These are phyloP conservation scores for Cercospora sojina DNA, from an alignment of 2,329 filamentous ascomycete species.

Conservation along the genomic window DNA sequence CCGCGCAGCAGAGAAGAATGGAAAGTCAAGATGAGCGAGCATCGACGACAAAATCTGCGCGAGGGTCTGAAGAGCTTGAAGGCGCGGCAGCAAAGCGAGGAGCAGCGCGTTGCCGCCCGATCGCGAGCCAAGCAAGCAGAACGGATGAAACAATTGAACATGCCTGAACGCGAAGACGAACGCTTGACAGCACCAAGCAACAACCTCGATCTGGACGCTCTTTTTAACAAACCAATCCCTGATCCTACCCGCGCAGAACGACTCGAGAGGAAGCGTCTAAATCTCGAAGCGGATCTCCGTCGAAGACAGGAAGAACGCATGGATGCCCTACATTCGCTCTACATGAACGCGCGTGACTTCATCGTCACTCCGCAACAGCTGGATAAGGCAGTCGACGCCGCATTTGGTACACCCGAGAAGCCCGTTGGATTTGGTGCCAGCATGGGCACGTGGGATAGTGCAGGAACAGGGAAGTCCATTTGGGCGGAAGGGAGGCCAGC, in stretches of 20 bases:
- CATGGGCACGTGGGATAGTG: conserved; percentile 23
- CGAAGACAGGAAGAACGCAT: conserved; percentile 37
- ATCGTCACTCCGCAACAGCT: conserved; percentile 81
- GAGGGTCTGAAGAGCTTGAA: conserved; percentile 70
- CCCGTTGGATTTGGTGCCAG: conserved; percentile 42
- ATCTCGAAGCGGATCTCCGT: conserved; percentile 25
- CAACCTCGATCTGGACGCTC: conserved; percentile 33
- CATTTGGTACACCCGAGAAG: conserved; percentile 65
- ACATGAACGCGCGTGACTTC: conserved; percentile 83
- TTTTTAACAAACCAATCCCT: conserved; percentile 43
- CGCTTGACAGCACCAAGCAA: conserved; percentile 70
- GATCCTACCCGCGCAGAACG: conserved; percentile 64
- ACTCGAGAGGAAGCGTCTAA: conserved; percentile 43
- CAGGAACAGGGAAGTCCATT: conserved; percentile 41
- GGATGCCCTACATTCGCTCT: conserved; percentile 78
- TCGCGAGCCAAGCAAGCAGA: conserved; percentile 52
- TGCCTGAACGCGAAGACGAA: conserved; percentile 73
- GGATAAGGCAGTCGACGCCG: conserved; percentile 66
- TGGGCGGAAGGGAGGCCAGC: conserved; percentile 53
- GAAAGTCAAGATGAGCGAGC: conserved; percentile 71
- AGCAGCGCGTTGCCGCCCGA: conserved; percentile 40
- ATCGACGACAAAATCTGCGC: conserved; percentile 69
- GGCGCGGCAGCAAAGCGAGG: conserved; percentile 56
- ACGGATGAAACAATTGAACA: conserved; percentile 54
- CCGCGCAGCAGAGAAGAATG: conserved; percentile 57